These are phyloP conservation scores for Atkinsonella hypoxylon DNA, from an alignment of 2,329 filamentous ascomycete genomes.

Conservation along the genomic window DNA sequence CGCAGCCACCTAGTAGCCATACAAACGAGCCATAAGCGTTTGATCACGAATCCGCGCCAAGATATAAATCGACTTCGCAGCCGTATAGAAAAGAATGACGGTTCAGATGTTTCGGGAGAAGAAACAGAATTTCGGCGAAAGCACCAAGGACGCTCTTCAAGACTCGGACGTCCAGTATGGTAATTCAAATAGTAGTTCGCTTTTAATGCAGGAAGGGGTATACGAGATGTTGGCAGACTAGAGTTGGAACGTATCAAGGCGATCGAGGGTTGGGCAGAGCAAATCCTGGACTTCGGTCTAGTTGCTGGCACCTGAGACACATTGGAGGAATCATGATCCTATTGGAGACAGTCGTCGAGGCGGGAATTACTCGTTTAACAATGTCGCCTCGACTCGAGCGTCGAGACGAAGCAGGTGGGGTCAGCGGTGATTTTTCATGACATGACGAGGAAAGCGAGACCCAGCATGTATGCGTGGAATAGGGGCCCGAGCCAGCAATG, in stretches of 20 bases:
- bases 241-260: no score
- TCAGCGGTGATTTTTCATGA: background rate
- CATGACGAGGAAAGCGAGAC: background rate
- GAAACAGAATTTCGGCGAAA: background rate
- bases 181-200: background rate
- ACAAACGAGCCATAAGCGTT: background rate
- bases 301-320: no score
- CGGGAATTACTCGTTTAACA: background rate
- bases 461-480: background rate
- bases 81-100: background rate
- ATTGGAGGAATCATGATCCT: no score
- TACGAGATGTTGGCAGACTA: background rate
- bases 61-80: background rate
- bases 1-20: background rate
- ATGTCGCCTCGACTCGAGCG: background rate
- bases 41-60: background rate
- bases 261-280: no score
- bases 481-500: no score
- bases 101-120: background rate
- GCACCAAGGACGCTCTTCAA: background rate
- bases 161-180: background rate
- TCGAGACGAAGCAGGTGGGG: background rate
- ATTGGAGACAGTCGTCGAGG: no score
- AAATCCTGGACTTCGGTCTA: no score
- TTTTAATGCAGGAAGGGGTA: background rate